Percentiles rank a stretch among this genome's conserved stretches.
Evolutionary conservation across 306 rosid genomes (phyloP).

Genomic region (Cucurbita pepo): DNA sequence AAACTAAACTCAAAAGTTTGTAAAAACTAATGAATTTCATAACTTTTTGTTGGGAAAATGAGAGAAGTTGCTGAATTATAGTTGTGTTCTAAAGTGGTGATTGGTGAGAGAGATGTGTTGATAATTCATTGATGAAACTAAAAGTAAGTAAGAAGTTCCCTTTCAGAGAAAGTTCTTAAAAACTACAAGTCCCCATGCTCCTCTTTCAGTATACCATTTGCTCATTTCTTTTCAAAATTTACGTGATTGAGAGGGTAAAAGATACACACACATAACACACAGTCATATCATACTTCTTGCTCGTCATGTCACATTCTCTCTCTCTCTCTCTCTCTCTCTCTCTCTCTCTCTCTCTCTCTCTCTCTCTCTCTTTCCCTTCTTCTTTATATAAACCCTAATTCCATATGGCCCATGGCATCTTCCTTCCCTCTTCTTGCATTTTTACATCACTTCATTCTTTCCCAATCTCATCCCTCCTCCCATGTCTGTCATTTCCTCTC

Average conservation of each 20-base stretch:
- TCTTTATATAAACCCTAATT: background rate
- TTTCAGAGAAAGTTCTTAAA: background rate
- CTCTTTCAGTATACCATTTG: background rate
- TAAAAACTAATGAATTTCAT: too few species aligned
- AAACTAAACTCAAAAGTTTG: too few species aligned
- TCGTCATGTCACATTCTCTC: background rate
- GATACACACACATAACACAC: background rate
- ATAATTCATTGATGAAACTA: background rate
- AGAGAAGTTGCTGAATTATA: too few species aligned
- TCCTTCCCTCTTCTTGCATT: background rate
- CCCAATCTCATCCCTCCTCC: background rate
- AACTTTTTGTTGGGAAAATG: too few species aligned
- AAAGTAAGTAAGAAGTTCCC: background rate
- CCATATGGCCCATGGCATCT: background rate
- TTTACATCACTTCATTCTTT: background rate
- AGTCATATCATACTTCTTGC: background rate
- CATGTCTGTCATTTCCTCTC: background rate
- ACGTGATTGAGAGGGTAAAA: constrained; percentile 1
- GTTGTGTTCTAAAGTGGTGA: too few species aligned
- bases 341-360: background rate
- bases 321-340: background rate
- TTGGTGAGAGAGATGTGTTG: too few species aligned
- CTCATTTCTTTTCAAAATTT: background rate
- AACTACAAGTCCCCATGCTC: background rate
- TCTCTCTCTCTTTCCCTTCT: background rate